Evolutionary conservation across 2,329 filamentous ascomycete species (phyloP), one percentile per base, ranked within the genome.

Genomic region (Ceratocystis eucalypticola): DNA sequence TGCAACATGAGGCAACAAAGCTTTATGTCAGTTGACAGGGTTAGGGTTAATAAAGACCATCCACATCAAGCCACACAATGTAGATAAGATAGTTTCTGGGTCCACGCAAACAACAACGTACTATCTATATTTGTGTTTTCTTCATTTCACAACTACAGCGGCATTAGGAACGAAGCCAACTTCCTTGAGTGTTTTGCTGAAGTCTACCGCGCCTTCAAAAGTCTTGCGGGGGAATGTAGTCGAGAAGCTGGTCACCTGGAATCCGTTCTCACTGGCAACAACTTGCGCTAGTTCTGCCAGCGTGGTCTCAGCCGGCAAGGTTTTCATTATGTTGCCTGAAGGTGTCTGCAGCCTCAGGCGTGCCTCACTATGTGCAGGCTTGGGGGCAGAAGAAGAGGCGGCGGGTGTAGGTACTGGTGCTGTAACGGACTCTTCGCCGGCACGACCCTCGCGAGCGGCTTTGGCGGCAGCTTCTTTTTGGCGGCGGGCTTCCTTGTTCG

Each of bases 181-280:
- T 76, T 99, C 94, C 77, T 95, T 95, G 66, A 99, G 77, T 4
- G 92, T 94, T 81, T 94, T 88, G 45, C 89, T 89, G 72, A 96
- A 91, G 74, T 96, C 94, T 6, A 83, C 71, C 69, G 80, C 74
- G 22, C 80, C 87, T 75, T 79, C 78, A 70, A 88, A 97, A 0
- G 85, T 84, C 80, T 96, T 96, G 73, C 84, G 85, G 0, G 94
- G 94, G 72, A 95, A 97, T 22, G 86, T 96, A 71, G 88, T 88
- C 1, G 87, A 85, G 74, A 99, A 96, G 71, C 85, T 91, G 28
- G 80, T 82, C 15, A 95, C 88, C 2, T 84, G 77, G 4, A 83
- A 75, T 0, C 88, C 90, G 62, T 83, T 85, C 73, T 96, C 90
- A 62, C 82, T 76, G 73, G 85, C 79, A 28, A 99, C 74, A 67